phyloP scores from a whole-genome alignment of 495 filamentous ascomycete species.

The Neurospora pannonica region DNA sequence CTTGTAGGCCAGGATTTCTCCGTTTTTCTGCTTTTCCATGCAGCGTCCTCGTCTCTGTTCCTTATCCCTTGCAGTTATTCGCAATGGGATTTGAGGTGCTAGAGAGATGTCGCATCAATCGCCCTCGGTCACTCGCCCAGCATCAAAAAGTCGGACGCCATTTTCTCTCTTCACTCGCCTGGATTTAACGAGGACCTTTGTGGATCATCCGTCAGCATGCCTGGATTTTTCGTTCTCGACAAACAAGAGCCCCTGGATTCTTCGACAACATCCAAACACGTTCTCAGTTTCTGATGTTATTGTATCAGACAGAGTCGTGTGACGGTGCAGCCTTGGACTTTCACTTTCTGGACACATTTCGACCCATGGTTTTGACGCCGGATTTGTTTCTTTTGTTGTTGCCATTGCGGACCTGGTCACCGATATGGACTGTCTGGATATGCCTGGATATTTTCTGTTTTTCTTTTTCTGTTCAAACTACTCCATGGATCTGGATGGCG shows the following conservation, averaged over 20 bases:
- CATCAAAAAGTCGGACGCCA: background rate
- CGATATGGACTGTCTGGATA: constrained; percentile 1
- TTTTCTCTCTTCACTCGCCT: background rate
- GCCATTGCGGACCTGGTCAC: background rate
- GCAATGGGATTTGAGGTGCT: background rate
- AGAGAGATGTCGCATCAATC: background rate
- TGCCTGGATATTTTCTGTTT: constrained; percentile 24
- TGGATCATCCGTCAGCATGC: background rate
- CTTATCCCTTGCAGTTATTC: background rate
- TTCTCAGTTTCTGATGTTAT: background rate
- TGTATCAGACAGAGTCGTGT: background rate
- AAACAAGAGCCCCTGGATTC: background rate
- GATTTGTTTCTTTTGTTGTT: background rate
- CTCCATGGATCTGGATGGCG: constrained; percentile 2
- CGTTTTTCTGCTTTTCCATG: background rate
- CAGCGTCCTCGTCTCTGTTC: background rate
- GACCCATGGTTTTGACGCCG: background rate
- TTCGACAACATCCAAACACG: background rate
- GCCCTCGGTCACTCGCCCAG: background rate
- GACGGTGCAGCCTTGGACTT: background rate
- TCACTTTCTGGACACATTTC: background rate
- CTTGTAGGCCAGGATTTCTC: background rate
- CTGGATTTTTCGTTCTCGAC: background rate
- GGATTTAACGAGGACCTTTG: background rate
- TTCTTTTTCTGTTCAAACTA: constrained; percentile 3